Conservation (phyloP, 768 basidiomycete genomes). For the Hericium rajendrae region DNA sequence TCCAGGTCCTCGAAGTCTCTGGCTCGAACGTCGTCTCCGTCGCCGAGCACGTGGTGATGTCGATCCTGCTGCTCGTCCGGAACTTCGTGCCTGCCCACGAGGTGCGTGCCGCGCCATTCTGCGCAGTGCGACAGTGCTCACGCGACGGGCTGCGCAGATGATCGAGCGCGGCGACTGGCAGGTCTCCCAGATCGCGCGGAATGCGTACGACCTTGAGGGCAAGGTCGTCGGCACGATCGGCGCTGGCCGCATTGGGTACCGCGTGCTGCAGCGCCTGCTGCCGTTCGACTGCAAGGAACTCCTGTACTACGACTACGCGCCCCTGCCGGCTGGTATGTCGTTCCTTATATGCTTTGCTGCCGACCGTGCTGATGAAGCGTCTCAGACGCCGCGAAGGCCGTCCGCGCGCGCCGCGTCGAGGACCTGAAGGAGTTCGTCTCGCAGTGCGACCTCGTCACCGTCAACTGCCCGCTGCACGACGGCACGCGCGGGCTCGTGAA, state of each 20-base stretch:
- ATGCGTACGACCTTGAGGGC: constrained; percentile 81
- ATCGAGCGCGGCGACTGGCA: constrained; percentile 82
- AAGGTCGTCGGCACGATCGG: constrained; percentile 92
- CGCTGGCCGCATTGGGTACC: constrained; percentile 69
- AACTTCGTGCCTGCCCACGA: constrained; percentile 87
- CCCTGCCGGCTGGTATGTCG: constrained; percentile 49
- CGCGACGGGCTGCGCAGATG: constrained; percentile 36
- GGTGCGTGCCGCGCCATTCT: constrained; percentile 25
- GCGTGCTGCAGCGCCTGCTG: constrained; percentile 44
- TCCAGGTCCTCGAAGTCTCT: constrained; percentile 79
- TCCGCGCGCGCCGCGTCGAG: constrained; percentile 66
- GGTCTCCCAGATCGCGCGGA: constrained; percentile 73
- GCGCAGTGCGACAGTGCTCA: not conserved
- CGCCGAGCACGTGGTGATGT: constrained; percentile 87
- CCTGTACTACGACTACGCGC: constrained; percentile 79
- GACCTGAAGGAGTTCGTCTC: constrained; percentile 44
- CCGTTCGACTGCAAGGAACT: constrained; percentile 89
- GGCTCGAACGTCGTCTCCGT: constrained; percentile 89
- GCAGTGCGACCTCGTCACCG: constrained; percentile 72
- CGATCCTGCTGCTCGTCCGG: constrained; percentile 81
- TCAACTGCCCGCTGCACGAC: constrained; percentile 86
- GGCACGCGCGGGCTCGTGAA: constrained; percentile 74
- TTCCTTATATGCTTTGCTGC: not conserved
- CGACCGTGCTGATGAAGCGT: constrained; percentile 10
- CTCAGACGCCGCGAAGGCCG: constrained; percentile 51